Base-by-base conservation (phyloP, 257 asterid species). In the Scutellaria baicalensis region DNA sequence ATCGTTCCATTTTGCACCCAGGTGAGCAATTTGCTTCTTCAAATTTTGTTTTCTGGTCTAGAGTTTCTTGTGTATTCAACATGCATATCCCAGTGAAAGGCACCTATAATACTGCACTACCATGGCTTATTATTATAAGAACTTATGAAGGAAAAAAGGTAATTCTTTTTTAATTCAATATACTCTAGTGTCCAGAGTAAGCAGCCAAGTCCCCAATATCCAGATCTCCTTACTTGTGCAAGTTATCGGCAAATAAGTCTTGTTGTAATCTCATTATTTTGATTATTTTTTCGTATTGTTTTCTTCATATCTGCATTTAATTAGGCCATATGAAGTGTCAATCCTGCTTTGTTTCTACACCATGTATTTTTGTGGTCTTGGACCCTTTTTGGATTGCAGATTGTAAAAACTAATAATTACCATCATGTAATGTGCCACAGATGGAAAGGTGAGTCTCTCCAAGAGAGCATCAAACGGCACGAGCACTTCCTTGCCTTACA, bases 1-100 rank as follows among this genome's bases (percentile, higher is more conserved):
- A 77, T 93, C 97, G 55, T 93, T 93, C 85, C 99, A 93, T 78
- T 93, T 93, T 76, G 99, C 99, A 6, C 96, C 94, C 76, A 89
- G 99, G 99, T 88, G 54, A 74, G 21, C 44, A 11, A 8, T 76
- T 36, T 63, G 20, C 59, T 61, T 18, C n/a, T 42, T 18, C 14
- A 13, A 35, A 36, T 36, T n/a, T 14, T 49, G 23, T 27, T 13
- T 14, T 36, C 40, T 23, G 6, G 55, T 59, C 18, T 18, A 12
- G 18, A 56, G 40, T 49, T 62, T 18, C 8, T 40, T 35, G 49
- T 67, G 27, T 35, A 14, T 51, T 54, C 50, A 8, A 6, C 56
- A 20, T 62, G 23, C 1, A 68, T 71, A 68, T 14, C 68, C 18
- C 48, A 44, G 16, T 16, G 35, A 43, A 31, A 66, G 59, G 35